phyloP scores from a whole-genome alignment of 805 yeast species.

The Torulaspora gathmanii region DNA sequence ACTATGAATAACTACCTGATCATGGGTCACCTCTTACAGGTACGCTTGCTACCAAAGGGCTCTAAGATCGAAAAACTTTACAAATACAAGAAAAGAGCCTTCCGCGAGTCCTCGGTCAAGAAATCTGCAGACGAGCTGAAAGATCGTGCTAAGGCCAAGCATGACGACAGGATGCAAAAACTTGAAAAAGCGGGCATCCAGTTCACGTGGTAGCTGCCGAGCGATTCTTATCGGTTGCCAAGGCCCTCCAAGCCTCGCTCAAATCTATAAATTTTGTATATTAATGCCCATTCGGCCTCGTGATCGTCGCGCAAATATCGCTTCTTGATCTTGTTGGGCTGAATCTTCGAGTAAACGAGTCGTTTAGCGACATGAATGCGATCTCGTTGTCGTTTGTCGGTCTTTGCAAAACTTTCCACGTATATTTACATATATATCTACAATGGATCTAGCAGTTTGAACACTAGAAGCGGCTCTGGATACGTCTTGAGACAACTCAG shows the following conservation, averaged over 20 bases:
- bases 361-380: constrained; percentile 1
- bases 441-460: background rate
- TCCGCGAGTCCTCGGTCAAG: constrained; percentile 30
- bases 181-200: constrained; percentile 38
- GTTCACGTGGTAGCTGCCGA: constrained; percentile 31
- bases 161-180: constrained; percentile 33
- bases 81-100: constrained; percentile 36
- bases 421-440: constrained; percentile 1
- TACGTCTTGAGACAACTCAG: no score
- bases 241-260: no score
- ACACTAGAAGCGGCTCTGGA: no score
- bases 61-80: constrained; percentile 41
- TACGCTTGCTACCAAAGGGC: constrained; percentile 45
- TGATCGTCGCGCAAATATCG: constrained; percentile 8
- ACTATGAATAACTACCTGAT: constrained; percentile 93
- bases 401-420: constrained; percentile 4
- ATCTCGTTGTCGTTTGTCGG: constrained; percentile 3
- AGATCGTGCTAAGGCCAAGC: constrained; percentile 32
- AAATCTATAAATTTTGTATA: constrained; percentile 1
- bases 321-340: constrained; percentile 1
- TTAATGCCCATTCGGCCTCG: constrained; percentile 2
- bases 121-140: constrained; percentile 34
- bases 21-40: constrained; percentile 81
- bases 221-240: background rate
- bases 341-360: constrained; percentile 3